A percentile compares a stretch with the other conserved stretches of the same genome.
These are phyloP conservation scores for Mucor circinelloides DNA, from an alignment of 371 early-diverging fungal genomes.

Conservation along the genomic window DNA sequence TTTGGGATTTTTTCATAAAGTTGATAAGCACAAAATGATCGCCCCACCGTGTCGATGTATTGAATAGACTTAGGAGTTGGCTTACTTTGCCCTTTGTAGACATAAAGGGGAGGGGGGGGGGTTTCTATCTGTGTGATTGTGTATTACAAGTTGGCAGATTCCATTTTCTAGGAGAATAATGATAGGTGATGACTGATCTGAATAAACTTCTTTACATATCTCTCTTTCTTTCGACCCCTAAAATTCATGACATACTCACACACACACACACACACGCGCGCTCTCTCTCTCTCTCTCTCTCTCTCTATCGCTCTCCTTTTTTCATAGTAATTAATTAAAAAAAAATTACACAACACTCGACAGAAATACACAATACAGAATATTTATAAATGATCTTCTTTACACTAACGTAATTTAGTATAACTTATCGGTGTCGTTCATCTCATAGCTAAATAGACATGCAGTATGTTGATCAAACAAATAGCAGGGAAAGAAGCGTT, in stretches of 20 bases:
- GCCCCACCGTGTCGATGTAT: neutral
- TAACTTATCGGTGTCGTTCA: neutral
- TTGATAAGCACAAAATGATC: neutral
- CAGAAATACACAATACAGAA: neutral
- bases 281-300: no score
- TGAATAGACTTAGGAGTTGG: neutral
- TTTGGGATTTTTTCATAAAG: neutral
- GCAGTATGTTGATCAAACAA: constrained; percentile 2
- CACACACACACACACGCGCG: no score
- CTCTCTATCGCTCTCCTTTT: neutral
- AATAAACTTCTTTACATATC: neutral
- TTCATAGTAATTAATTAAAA: neutral
- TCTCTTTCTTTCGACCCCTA: neutral
- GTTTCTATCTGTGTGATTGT: neutral
- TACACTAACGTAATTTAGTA: neutral
- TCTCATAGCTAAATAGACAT: neutral
- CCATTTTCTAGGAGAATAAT: neutral
- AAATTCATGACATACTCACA: neutral
- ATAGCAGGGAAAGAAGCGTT: neutral
- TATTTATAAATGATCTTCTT: neutral
- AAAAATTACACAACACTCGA: neutral
- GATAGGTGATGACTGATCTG: neutral
- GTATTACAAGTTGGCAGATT: neutral
- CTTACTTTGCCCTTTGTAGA: neutral
- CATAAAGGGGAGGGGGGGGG: neutral